Percentiles rank a stretch among this genome's conserved stretches.
Evolutionary conservation across 2,329 filamentous ascomycete genomes (phyloP).

Genomic region (Lasiodiplodia hormozganensis): DNA sequence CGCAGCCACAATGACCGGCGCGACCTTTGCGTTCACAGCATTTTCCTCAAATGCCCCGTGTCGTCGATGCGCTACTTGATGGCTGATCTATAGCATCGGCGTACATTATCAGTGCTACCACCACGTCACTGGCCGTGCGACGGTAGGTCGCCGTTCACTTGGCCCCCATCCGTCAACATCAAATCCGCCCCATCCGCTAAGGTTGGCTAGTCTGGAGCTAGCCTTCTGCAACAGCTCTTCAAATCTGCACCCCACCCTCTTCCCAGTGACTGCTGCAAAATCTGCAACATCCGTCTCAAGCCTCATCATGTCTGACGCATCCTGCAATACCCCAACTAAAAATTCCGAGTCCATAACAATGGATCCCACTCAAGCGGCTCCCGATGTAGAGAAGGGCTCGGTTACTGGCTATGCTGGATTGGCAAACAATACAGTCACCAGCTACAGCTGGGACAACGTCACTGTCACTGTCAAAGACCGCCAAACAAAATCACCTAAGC

Average conservation of each 20-base stretch:
- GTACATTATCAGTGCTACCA: not conserved
- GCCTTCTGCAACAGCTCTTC: not conserved
- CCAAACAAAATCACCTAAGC: slow-evolving; percentile 66
- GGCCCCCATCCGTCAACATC: not conserved
- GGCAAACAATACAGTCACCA: slow-evolving; percentile 68
- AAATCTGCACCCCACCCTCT: not conserved
- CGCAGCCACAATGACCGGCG: not conserved
- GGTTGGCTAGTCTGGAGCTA: not conserved
- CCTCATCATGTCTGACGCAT: slow-evolving; percentile 5
- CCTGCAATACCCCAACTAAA: not conserved
- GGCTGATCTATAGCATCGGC: not conserved
- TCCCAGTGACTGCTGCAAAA: not conserved
- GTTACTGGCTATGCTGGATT: slow-evolving; percentile 57
- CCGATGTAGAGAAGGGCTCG: slow-evolving; percentile 56
- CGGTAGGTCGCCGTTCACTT: not conserved
- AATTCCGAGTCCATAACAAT: not conserved
- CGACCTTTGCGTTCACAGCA: not conserved
- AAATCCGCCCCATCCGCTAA: not conserved
- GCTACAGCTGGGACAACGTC: slow-evolving; percentile 70
- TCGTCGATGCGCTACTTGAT: not conserved
- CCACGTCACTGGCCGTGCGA: not conserved
- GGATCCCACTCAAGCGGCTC: not conserved
- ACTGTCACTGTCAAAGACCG: slow-evolving; percentile 77
- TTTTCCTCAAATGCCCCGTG: not conserved
- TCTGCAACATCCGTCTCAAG: not conserved